These are phyloP conservation scores for Brassica nigra DNA, from an alignment of 345 rosid genomes.

Conservation along the genomic window DNA sequence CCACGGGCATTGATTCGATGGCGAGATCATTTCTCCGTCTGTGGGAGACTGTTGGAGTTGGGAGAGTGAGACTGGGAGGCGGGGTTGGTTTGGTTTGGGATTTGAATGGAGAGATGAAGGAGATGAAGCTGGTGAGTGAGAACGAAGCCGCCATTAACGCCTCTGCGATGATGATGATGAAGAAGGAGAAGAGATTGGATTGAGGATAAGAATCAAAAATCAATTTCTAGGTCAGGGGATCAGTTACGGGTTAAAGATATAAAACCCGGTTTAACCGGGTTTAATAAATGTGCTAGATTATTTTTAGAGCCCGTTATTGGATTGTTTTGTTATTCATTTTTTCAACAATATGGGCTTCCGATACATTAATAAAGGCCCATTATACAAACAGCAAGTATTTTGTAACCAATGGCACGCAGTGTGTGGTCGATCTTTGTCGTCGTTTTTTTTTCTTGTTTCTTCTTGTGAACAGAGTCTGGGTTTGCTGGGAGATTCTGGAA, in stretches of 20 bases:
- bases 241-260: conserved; percentile 4
- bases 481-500: conserved; percentile 26
- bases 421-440: not conserved
- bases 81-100: conserved; percentile 28
- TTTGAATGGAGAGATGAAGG: not conserved
- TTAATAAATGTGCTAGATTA: not conserved
- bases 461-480: not conserved
- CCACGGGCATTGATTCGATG: conserved; percentile 27
- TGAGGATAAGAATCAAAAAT: conserved; percentile 41
- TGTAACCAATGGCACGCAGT: conserved; percentile 2
- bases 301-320: not conserved
- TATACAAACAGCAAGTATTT: conserved; percentile 4
- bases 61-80: conserved; percentile 34
- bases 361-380: conserved; percentile 5
- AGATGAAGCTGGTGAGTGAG: conserved; percentile 56
- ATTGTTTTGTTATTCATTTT: not conserved
- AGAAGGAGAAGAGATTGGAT: conserved; percentile 27
- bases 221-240: conserved; percentile 27
- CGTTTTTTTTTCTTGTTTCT: not conserved
- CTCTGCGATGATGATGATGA: conserved; percentile 2
- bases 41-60: conserved; percentile 27
- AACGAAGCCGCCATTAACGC: conserved; percentile 61
- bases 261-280: conserved; percentile 5
- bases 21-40: conserved; percentile 37
- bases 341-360: not conserved